Evolutionary conservation across 306 rosid genomes (phyloP), one percentile per base, ranked within the genome.

Genomic region (Argentina anserina): DNA sequence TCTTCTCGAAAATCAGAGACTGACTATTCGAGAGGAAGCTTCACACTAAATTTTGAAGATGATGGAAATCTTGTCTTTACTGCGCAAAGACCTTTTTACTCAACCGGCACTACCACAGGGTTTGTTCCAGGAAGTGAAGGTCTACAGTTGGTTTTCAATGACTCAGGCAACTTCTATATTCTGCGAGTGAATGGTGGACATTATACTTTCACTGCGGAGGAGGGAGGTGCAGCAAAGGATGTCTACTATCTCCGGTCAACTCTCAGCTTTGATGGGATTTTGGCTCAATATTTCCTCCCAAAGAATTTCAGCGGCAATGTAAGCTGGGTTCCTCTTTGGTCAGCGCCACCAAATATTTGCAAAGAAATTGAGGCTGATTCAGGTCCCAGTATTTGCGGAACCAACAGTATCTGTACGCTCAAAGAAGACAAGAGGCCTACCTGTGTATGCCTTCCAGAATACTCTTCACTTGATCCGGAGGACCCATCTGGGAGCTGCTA

Each of bases 231-330:
- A 33, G 15, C 67, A 2, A 21, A 21, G 17, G 61, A 50, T n/a
- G n/a, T n/a, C 7, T 56, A 68, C 37, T 87, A 82, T 31, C 65
- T 60, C 6, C 78, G 80, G 65, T 81, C 86, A 39, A 81, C 78
- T 2, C 75, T 86, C 8, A 61, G 69, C 43, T 86, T 68, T 75
- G 90, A 84, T 47, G 88, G 88, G 15, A 65, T 79, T 84, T 77
- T 86, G 37, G 73, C 81, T 17, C 12, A 47, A 52, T 74, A 82
- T 50, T 72, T 67, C 46, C 79, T 72, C 29, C 82, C 86, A 6
- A 87, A 63, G 42, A 72, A 26, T 53, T 26, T 70, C 12, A 63
- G 18, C 17, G 72, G 58, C 50, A 71, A 25, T 64, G n/a, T 43
- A 42, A 60, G 65, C 20, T 75, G 67, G 79, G 31, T 10, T 4